phyloP scores from a whole-genome alignment of 331 rosid species.

The Acacia pycnantha region DNA sequence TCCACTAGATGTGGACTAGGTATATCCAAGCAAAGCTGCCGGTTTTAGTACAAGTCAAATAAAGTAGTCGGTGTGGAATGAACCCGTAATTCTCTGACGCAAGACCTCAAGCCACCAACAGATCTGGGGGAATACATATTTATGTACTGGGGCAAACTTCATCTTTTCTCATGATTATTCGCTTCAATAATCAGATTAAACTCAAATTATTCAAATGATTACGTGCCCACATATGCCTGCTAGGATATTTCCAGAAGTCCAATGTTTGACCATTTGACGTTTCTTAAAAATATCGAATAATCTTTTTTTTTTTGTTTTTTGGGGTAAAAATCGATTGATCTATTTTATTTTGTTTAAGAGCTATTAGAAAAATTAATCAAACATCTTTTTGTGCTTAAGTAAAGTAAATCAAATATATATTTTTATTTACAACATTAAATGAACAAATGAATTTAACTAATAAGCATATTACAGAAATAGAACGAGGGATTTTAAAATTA shows the following conservation, averaged over 20 bases:
- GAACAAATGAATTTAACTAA: too few species aligned
- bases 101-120: too few species aligned
- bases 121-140: too few species aligned
- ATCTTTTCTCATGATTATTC: neutral
- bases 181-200: too few species aligned
- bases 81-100: neutral
- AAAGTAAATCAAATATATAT: too few species aligned
- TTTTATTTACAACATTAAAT: too few species aligned
- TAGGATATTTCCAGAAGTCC: neutral
- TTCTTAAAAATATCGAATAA: too few species aligned
- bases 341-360: neutral
- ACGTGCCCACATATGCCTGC: neutral
- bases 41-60: neutral
- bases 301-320: neutral
- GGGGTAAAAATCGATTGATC: too few species aligned
- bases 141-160: neutral
- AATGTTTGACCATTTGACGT: neutral
- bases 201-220: too few species aligned
- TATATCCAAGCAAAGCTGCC: neutral
- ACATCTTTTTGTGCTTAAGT: neutral
- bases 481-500: too few species aligned
- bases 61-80: neutral
- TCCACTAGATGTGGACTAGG: too few species aligned
- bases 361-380: neutral
- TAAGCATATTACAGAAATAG: too few species aligned